Percentiles rank a stretch among this genome's conserved stretches.
These are phyloP conservation scores for Phytophthora hybrid DNA, from an alignment of 352 stramenopile genomes.

Conservation along the genomic window DNA sequence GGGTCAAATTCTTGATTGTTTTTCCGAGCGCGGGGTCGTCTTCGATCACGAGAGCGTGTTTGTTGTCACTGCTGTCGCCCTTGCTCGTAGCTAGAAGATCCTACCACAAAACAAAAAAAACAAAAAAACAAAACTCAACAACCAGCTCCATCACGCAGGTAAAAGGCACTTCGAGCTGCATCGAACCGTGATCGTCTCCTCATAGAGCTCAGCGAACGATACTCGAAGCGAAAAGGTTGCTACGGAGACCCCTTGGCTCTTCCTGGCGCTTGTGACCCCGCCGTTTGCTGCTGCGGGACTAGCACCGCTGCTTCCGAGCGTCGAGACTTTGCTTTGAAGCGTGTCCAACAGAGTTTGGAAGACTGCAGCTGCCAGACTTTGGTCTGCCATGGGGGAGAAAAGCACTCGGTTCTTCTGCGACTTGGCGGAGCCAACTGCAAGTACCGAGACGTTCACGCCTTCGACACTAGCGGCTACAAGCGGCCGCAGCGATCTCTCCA, in stretches of 20 bases:
- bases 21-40: constrained; percentile 32
- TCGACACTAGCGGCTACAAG: constrained; percentile 55
- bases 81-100: constrained; percentile 36
- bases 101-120: constrained; percentile 14
- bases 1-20: constrained; percentile 41
- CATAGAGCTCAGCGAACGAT: constrained; percentile 64
- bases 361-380: constrained; percentile 41
- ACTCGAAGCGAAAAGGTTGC: constrained; percentile 45
- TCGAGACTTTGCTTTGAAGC: constrained; percentile 40
- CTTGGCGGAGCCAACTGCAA: constrained; percentile 52
- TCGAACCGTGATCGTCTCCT: constrained; percentile 58
- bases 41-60: constrained; percentile 19
- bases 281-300: background rate
- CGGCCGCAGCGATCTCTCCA: constrained; percentile 54
- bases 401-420: constrained; percentile 49
- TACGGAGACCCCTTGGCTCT: constrained; percentile 13
- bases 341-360: constrained; percentile 46
- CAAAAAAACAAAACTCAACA: background rate
- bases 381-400: constrained; percentile 40
- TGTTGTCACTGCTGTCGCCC: background rate
- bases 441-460: constrained; percentile 59
- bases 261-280: constrained; percentile 3
- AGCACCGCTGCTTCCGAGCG: constrained; percentile 26
- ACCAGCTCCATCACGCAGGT: background rate
- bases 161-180: background rate